These are phyloP conservation scores for Blastobotrys terrestris DNA, from an alignment of 805 yeast species.

Conservation along the genomic window DNA sequence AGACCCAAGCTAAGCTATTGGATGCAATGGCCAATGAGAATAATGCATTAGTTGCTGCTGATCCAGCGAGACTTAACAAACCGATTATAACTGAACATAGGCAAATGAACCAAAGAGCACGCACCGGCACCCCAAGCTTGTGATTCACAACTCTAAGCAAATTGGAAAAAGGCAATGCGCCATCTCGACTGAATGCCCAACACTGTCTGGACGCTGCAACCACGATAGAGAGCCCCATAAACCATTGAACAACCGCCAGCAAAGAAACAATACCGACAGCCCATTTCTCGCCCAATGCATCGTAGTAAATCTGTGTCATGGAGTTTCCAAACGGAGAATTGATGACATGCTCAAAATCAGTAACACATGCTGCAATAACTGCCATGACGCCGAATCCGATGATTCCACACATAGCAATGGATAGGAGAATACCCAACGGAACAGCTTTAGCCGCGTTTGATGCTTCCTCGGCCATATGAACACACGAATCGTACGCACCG, in stretches of 20 bases:
- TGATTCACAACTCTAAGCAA: constrained; percentile 53
- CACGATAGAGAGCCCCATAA: constrained; percentile 59
- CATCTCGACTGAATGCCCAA: constrained; percentile 74
- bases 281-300: constrained; percentile 59
- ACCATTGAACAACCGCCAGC: constrained; percentile 53
- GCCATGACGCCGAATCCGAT: constrained; percentile 54
- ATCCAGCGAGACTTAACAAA: constrained; percentile 50
- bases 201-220: constrained; percentile 64
- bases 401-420: constrained; percentile 51
- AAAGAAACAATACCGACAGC: constrained; percentile 58
- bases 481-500: constrained; percentile 66
- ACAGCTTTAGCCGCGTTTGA: constrained; percentile 55
- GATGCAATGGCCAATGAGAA: constrained; percentile 60
- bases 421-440: constrained; percentile 58
- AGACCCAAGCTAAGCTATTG: constrained; percentile 56
- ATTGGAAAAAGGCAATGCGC: constrained; percentile 60
- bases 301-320: constrained; percentile 58
- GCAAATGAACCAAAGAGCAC: constrained; percentile 55
- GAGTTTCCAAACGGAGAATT: constrained; percentile 49
- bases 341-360: constrained; percentile 40
- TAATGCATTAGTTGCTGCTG: constrained; percentile 58
- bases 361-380: constrained; percentile 49
- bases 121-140: constrained; percentile 52
- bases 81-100: constrained; percentile 47
- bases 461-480: constrained; percentile 70